Conservation (phyloP, 352 stramenopile genomes). For the Phytophthora aleatoria region DNA sequence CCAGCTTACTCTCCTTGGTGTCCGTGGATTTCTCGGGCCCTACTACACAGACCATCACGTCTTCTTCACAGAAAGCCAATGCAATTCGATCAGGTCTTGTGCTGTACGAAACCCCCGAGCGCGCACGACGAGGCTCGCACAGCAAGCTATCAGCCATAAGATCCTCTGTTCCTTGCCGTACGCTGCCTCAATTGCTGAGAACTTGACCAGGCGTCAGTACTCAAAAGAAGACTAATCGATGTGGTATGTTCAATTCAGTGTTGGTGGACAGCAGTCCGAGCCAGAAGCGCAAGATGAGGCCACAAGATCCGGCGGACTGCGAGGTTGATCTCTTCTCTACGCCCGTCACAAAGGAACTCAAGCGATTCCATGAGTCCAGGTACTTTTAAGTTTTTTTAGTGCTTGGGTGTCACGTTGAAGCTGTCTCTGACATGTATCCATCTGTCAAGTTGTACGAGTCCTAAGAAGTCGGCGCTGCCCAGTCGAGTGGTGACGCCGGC, state of each 20-base stretch:
- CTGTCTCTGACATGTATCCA: conserved; percentile 17
- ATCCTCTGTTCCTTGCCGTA: conserved; percentile 33
- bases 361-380: conserved; percentile 63
- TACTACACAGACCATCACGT: conserved; percentile 2
- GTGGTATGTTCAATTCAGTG: conserved; percentile 20
- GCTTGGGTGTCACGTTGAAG: conserved; percentile 12
- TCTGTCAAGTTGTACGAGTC: conserved; percentile 12
- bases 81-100: conserved; percentile 17
- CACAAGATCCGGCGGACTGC: conserved; percentile 45
- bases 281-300: conserved; percentile 74
- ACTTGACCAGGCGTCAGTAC: neutral
- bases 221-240: conserved; percentile 5
- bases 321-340: conserved; percentile 39
- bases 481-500: conserved; percentile 50
- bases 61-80: conserved; percentile 1
- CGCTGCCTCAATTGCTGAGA: conserved; percentile 4
- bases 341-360: conserved; percentile 53
- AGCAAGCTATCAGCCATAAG: conserved; percentile 21
- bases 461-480: conserved; percentile 12
- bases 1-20: neutral
- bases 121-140: conserved; percentile 35
- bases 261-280: conserved; percentile 61
- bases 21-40: conserved; percentile 10
- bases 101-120: conserved; percentile 53
- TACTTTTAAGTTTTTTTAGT: conserved; percentile 8